phyloP scores from a whole-genome alignment of 352 stramenopile genomes.

The Pythium biforme region DNA sequence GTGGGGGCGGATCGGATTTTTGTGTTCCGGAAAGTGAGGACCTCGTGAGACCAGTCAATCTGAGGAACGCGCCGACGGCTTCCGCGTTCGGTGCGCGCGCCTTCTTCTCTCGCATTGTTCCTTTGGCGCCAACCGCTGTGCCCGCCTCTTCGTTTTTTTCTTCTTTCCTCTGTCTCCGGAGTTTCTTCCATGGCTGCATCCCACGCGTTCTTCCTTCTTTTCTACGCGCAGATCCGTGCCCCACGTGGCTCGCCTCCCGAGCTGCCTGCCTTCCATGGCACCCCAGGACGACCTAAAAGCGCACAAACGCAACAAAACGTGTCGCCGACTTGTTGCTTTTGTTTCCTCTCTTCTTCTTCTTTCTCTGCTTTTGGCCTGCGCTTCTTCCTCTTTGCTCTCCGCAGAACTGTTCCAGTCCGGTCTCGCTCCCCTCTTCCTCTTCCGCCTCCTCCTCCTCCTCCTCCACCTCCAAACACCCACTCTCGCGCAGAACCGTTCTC shows the following conservation, averaged over 20 bases:
- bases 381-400: slow-evolving; percentile 8
- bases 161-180: background rate
- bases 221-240: background rate
- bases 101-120: background rate
- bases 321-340: slow-evolving; percentile 2
- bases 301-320: background rate
- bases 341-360: slow-evolving; percentile 13
- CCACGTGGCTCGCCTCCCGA: background rate
- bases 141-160: background rate
- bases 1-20: background rate
- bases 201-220: slow-evolving; percentile 10
- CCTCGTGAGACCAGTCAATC: background rate
- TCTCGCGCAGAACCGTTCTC: slow-evolving; percentile 1
- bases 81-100: slow-evolving; percentile 6
- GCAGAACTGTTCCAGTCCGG: slow-evolving; percentile 11
- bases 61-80: background rate
- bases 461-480: slow-evolving; percentile 24
- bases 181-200: slow-evolving; percentile 18
- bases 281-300: background rate
- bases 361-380: background rate
- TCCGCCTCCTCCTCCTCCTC: background rate
- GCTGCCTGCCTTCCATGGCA: too few relatives aligned
- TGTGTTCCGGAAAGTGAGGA: background rate
- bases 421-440: background rate
- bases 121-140: background rate